Conservation (phyloP, 371 early-diverging fungal species). For the Mucor mucedo region DNA sequence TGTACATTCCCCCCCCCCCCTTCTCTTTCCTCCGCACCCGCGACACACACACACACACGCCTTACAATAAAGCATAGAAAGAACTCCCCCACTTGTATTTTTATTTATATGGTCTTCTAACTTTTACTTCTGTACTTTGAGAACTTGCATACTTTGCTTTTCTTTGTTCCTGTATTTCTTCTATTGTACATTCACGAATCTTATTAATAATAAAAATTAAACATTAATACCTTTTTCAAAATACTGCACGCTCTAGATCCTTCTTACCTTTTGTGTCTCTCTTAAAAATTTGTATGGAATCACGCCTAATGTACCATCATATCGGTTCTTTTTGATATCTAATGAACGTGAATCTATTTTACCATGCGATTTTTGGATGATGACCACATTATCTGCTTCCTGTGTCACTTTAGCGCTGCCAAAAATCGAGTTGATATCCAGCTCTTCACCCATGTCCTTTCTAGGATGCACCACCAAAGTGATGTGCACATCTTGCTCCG, state of each 20-base stretch:
- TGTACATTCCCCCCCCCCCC: conserved; percentile 3
- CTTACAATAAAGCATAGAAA: conserved; percentile 2
- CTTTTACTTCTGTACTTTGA: neutral
- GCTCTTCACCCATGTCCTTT: conserved; percentile 61
- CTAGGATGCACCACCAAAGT: conserved; percentile 80
- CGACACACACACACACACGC: neutral
- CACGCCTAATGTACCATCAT: conserved; percentile 74
- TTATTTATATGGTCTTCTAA: neutral
- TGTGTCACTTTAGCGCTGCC: conserved; percentile 85
- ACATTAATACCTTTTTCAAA: neutral
- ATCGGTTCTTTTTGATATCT: conserved; percentile 78
- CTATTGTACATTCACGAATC: conserved; percentile 13
- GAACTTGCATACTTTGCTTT: neutral
- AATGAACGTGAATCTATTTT: conserved; percentile 44
- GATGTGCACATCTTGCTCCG: conserved; percentile 75
- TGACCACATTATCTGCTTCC: conserved; percentile 83
- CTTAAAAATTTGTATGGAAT: conserved; percentile 52
- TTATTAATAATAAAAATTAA: neutral
- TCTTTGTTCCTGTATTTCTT: neutral
- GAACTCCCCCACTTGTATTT: conserved; percentile 5
- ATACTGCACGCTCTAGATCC: neutral
- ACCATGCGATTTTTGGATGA: conserved; percentile 57
- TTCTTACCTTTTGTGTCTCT: conserved; percentile 44
- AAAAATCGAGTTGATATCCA: conserved; percentile 76
- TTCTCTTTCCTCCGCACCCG: too few relatives aligned